Evolutionary conservation across 192 early-diverging fungal genomes (phyloP).

Genomic region (Coemansia sp.): DNA sequence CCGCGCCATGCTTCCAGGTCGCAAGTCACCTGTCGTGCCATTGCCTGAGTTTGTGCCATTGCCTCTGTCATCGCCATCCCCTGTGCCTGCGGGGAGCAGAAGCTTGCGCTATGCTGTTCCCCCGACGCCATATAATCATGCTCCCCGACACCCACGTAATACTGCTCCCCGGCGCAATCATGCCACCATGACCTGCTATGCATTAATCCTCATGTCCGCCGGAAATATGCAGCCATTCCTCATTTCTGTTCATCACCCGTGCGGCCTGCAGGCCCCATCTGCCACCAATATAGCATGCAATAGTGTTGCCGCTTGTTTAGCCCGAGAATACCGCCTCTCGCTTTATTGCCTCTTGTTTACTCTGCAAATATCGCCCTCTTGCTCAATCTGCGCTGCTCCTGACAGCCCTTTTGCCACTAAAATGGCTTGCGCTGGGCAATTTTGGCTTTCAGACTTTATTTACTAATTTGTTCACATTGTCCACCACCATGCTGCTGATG

Average conservation of each 20-base stretch:
- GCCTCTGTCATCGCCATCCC: not conserved
- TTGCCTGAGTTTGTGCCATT: constrained; percentile 3
- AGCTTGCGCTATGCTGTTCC: too few relatives aligned
- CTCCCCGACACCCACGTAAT: not conserved
- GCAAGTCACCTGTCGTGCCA: constrained; percentile 8
- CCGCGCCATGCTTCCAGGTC: constrained; percentile 9
- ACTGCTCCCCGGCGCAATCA: not conserved
- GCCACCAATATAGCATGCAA: not conserved
- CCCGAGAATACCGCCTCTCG: not conserved
- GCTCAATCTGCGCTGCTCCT: not conserved
- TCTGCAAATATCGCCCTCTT: not conserved
- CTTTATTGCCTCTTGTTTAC: not conserved
- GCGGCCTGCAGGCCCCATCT: not conserved
- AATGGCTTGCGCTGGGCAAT: not conserved
- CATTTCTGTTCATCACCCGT: not conserved
- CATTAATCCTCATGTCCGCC: not conserved
- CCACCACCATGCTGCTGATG: not conserved
- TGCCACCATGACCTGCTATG: not conserved
- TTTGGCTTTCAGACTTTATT: constrained; percentile 11
- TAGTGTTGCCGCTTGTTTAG: not conserved
- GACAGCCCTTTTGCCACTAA: not conserved
- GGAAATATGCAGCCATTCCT: not conserved
- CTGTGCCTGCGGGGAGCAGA: constrained; percentile 1
- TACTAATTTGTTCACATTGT: constrained; percentile 8
- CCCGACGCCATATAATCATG: not conserved